A percentile compares a stretch with the other conserved stretches of the same genome.
Evolutionary conservation across 2,329 filamentous ascomycete species (phyloP).

Genomic region (Calonectria crousiana): DNA sequence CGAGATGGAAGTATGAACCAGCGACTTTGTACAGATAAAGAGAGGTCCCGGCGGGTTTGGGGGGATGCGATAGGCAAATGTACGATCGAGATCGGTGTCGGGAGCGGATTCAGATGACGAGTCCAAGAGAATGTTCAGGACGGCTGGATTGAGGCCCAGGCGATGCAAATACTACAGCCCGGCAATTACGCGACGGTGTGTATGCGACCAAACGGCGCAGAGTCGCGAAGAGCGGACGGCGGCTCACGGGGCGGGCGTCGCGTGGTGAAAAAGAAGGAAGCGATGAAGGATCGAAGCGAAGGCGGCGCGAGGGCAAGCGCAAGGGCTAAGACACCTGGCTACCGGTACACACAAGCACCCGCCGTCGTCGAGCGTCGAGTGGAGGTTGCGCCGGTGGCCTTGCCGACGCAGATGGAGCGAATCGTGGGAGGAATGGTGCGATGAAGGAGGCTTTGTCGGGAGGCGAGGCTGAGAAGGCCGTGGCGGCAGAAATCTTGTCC

Average conservation of each 20-base stretch:
- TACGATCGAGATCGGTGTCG: background rate
- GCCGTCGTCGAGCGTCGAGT: constrained; percentile 30
- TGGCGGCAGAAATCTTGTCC: constrained; percentile 29
- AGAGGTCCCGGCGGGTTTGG: constrained; percentile 11
- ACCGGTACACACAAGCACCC: constrained; percentile 28
- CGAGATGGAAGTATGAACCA: constrained; percentile 22
- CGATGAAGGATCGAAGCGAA: constrained; percentile 16
- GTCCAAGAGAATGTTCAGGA: background rate
- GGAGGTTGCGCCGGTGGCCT: constrained; percentile 34
- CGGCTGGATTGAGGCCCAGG: background rate
- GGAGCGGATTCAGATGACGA: background rate
- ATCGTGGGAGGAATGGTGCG: constrained; percentile 22
- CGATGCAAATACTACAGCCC: background rate
- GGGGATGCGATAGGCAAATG: background rate
- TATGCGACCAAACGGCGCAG: background rate
- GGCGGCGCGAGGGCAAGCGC: constrained; percentile 21
- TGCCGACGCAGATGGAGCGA: constrained; percentile 30
- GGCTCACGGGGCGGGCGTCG: constrained; percentile 18
- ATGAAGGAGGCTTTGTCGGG: constrained; percentile 33
- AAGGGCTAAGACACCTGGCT: constrained; percentile 15
- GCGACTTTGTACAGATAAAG: constrained; percentile 11
- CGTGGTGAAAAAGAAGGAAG: constrained; percentile 8
- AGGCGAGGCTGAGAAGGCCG: constrained; percentile 40
- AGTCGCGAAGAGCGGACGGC: constrained; percentile 10
- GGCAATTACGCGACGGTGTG: background rate